These are phyloP conservation scores for Phytophthora capsici DNA, from an alignment of 352 stramenopile genomes.

Conservation along the genomic window DNA sequence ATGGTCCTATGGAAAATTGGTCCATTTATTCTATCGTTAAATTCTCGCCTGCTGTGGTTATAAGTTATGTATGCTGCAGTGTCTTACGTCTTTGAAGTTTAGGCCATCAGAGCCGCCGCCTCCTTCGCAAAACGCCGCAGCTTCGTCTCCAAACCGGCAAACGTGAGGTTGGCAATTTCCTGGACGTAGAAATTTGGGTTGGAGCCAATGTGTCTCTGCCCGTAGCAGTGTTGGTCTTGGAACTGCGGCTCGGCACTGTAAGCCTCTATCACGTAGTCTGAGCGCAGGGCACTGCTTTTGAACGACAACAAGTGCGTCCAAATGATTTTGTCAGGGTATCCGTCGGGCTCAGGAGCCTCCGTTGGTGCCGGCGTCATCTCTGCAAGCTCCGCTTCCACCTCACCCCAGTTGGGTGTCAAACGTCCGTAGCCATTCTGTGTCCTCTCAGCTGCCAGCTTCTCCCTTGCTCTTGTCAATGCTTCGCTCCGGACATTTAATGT, in stretches of 20 bases:
- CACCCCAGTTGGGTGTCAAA: constrained; percentile 22
- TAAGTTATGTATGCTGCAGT: not conserved
- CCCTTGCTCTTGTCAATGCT: constrained; percentile 18
- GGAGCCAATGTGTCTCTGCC: constrained; percentile 36
- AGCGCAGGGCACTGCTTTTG: constrained; percentile 38
- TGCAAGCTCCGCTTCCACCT: constrained; percentile 26
- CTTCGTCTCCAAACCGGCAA: constrained; percentile 31
- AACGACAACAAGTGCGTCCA: constrained; percentile 76
- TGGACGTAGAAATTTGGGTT: constrained; percentile 43
- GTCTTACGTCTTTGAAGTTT: not conserved
- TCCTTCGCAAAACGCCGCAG: constrained; percentile 38
- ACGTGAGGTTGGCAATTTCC: constrained; percentile 32
- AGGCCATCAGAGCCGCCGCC: constrained; percentile 10
- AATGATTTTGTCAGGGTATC: constrained; percentile 51
- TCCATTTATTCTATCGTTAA: no score
- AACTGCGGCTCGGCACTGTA: constrained; percentile 47
- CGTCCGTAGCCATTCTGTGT: constrained; percentile 8
- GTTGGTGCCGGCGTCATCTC: constrained; percentile 10
- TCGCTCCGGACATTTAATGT: not conserved
- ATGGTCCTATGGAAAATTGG: no score
- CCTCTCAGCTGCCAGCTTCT: constrained; percentile 15
- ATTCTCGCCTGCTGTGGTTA: no score
- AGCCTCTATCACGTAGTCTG: constrained; percentile 56
- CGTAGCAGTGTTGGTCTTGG: constrained; percentile 65
- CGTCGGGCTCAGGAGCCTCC: constrained; percentile 8